Conservation (phyloP, 108 stramenopile genomes). For the Nitzschia putrida region DNA sequence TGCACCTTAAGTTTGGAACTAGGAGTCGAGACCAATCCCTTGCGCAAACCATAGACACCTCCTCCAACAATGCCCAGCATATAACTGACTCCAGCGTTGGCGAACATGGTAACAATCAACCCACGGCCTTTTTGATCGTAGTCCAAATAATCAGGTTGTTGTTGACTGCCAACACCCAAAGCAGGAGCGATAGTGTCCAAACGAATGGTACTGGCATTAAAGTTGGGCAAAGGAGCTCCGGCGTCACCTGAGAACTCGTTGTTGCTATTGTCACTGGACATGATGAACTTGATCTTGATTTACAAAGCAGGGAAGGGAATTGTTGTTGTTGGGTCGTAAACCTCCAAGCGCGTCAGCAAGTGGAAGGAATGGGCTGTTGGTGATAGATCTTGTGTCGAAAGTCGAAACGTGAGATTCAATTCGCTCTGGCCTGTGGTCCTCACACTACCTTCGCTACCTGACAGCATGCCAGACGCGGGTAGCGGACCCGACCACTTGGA, state of each 20-base stretch:
- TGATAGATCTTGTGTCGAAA: too few relatives aligned
- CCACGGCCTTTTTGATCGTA: slow-evolving; percentile 85
- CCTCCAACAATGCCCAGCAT: slow-evolving; percentile 71
- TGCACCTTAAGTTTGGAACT: slow-evolving; percentile 75
- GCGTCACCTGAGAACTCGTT: slow-evolving; percentile 47
- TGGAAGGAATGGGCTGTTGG: too few relatives aligned
- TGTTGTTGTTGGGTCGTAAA: too few relatives aligned
- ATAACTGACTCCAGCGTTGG: slow-evolving; percentile 80
- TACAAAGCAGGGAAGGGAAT: too few relatives aligned
- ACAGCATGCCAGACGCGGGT: too few relatives aligned
- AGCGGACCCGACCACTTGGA: too few relatives aligned
- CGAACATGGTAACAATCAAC: slow-evolving; percentile 79
- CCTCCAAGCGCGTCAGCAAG: too few relatives aligned
- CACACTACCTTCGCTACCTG: too few relatives aligned
- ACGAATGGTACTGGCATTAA: slow-evolving; percentile 57
- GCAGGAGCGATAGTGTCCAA: slow-evolving; percentile 79
- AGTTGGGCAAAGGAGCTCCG: slow-evolving; percentile 55
- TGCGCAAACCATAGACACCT: slow-evolving; percentile 78
- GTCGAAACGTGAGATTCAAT: too few relatives aligned
- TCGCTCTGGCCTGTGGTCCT: too few relatives aligned
- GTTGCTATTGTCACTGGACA: slow-evolving; percentile 7
- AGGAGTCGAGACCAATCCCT: slow-evolving; percentile 74
- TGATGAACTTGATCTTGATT: not conserved
- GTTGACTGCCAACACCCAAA: slow-evolving; percentile 49
- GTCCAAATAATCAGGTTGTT: slow-evolving; percentile 79